Percentiles rank a stretch among this genome's conserved stretches.
These are phyloP conservation scores for Bryoerythrophyllum caledonicum DNA, from an alignment of 225 moss, liverwort and hornwort genomes.

Conservation along the genomic window DNA sequence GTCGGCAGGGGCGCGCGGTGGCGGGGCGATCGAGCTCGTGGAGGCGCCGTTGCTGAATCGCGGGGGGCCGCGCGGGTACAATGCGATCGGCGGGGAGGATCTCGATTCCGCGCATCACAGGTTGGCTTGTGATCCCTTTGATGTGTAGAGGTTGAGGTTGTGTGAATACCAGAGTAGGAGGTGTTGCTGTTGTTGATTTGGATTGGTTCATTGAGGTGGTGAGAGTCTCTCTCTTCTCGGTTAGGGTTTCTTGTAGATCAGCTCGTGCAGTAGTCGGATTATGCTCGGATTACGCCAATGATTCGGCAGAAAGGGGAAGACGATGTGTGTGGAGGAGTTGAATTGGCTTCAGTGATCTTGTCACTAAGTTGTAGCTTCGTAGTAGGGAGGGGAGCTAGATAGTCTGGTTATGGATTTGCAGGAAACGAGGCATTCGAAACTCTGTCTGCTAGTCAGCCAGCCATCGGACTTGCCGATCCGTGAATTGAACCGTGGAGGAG, in stretches of 20 bases:
- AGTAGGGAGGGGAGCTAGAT: slow-evolving; percentile 25
- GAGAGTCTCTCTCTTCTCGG: slow-evolving; percentile 5
- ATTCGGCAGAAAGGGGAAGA: background rate
- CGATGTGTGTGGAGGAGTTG: background rate
- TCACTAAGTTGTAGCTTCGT: slow-evolving; percentile 6
- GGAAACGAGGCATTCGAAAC: slow-evolving; percentile 15
- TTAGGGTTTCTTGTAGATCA: slow-evolving; percentile 44
- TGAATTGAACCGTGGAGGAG: background rate
- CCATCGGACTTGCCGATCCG: slow-evolving; percentile 7
- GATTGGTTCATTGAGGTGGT: background rate
- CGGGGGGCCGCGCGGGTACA: slow-evolving; percentile 72
- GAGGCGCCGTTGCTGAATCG: slow-evolving; percentile 77
- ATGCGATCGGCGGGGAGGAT: slow-evolving; percentile 74
- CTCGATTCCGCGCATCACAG: slow-evolving; percentile 61
- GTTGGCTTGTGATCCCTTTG: slow-evolving; percentile 21
- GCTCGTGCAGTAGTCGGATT: slow-evolving; percentile 21
- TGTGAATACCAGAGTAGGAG: background rate
- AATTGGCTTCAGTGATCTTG: background rate
- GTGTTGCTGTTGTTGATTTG: background rate
- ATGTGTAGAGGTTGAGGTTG: slow-evolving; percentile 8
- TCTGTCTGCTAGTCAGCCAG: background rate
- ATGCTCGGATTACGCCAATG: background rate
- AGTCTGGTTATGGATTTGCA: background rate
- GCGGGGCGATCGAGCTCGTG: slow-evolving; percentile 85
- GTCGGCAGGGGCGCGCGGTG: slow-evolving; percentile 37